Conservation (phyloP, 2,329 filamentous ascomycete species). For the Pseudocercospora crystallina region DNA sequence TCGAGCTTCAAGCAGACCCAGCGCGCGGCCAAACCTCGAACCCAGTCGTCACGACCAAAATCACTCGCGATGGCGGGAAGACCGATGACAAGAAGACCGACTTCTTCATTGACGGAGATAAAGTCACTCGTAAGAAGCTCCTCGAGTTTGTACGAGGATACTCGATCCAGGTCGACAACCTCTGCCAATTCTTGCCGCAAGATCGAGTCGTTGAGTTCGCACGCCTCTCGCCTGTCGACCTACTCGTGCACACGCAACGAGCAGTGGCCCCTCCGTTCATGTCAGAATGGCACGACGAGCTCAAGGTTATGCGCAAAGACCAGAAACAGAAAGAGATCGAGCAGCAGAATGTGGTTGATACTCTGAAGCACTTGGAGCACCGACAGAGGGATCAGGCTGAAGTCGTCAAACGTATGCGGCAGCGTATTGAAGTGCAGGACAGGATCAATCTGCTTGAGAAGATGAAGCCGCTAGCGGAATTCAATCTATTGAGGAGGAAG, state of each 20-base stretch:
- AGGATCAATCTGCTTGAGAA: constrained; percentile 65
- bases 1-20: constrained; percentile 73
- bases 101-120: constrained; percentile 74
- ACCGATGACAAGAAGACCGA: constrained; percentile 62
- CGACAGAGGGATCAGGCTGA: constrained; percentile 73
- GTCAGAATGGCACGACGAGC: constrained; percentile 70
- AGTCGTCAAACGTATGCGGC: constrained; percentile 79
- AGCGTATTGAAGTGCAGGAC: constrained; percentile 68
- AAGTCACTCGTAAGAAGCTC: constrained; percentile 61
- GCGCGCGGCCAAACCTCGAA: constrained; percentile 58
- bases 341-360: constrained; percentile 60
- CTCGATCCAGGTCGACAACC: constrained; percentile 93
- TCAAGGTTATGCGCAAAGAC: constrained; percentile 68
- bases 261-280: constrained; percentile 83
- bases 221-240: constrained; percentile 73
- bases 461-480: constrained; percentile 65
- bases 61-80: constrained; percentile 67
- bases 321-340: constrained; percentile 58
- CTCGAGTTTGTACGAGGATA: constrained; percentile 67
- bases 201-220: constrained; percentile 96
- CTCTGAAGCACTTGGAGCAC: constrained; percentile 65
- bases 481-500: constrained; percentile 54
- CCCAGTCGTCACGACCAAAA: constrained; percentile 70
- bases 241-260: constrained; percentile 81
- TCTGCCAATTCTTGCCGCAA: constrained; percentile 95